Conservation (phyloP, 805 yeast genomes). For the Candida silvicultrix region DNA sequence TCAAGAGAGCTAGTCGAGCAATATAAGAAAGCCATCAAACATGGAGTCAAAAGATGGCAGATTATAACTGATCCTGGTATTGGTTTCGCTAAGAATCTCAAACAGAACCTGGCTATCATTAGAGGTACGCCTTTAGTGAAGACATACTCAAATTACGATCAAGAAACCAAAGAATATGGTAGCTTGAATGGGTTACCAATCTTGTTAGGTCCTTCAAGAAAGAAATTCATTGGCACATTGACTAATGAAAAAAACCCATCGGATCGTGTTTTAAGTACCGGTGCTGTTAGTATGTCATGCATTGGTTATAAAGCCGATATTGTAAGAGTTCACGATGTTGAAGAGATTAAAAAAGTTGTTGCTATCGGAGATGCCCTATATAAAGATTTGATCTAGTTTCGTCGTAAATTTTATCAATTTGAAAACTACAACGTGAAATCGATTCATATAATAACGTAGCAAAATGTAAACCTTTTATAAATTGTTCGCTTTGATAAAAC, state of each 20-base stretch:
- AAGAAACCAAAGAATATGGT: conserved; percentile 13
- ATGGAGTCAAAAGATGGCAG: conserved; percentile 85
- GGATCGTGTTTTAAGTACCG: conserved; percentile 72
- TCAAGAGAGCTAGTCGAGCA: conserved; percentile 58
- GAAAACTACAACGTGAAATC: neutral
- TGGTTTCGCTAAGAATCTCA: conserved; percentile 86
- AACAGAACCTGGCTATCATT: conserved; percentile 64
- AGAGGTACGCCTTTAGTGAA: conserved; percentile 42
- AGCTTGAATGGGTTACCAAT: conserved; percentile 43
- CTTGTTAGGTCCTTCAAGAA: conserved; percentile 83
- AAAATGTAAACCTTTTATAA: neutral
- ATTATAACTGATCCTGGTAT: conserved; percentile 89
- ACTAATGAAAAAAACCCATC: conserved; percentile 50
- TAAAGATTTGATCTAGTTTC: conserved; percentile 21
- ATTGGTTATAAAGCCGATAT: conserved; percentile 71
- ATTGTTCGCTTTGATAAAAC: neutral
- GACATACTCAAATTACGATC: conserved; percentile 36
- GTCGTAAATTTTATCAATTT: no score
- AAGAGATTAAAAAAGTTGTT: conserved; percentile 46
- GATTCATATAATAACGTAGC: no score
- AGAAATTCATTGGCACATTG: conserved; percentile 74
- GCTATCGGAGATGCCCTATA: conserved; percentile 72
- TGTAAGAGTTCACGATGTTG: conserved; percentile 83
- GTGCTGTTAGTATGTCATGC: conserved; percentile 67
- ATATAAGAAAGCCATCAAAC: conserved; percentile 46